These are phyloP conservation scores for Pestalotiopsis fici DNA, from an alignment of 2,329 filamentous ascomycete species.

Conservation along the genomic window DNA sequence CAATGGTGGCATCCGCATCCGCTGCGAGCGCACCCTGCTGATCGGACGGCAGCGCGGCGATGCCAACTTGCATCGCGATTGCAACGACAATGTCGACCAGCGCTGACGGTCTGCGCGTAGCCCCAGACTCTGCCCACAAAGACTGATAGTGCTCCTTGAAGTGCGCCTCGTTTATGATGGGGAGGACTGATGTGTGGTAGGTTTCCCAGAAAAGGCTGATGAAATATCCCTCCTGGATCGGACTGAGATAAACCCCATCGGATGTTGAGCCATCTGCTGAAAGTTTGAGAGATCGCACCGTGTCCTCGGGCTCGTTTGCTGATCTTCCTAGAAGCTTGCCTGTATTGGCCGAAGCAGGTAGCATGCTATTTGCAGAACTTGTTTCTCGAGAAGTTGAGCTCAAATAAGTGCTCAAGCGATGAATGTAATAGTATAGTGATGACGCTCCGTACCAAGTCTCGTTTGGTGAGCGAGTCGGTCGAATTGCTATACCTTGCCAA, in stretches of 20 bases:
- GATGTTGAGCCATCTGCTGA: background rate
- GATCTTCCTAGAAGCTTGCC: slow-evolving; percentile 19
- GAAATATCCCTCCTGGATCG: slow-evolving; percentile 15
- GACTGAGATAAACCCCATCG: slow-evolving; percentile 6
- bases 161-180: slow-evolving; percentile 14
- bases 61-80: slow-evolving; percentile 14
- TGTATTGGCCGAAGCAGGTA: slow-evolving; percentile 25
- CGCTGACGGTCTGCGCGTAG: slow-evolving; percentile 12
- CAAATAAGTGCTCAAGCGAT: slow-evolving; percentile 37
- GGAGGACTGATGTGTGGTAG: slow-evolving; percentile 16
- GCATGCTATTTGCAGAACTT: slow-evolving; percentile 28
- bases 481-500: slow-evolving; percentile 38
- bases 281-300: background rate
- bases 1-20: slow-evolving; percentile 9
- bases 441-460: slow-evolving; percentile 42
- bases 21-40: background rate
- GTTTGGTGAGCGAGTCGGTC: slow-evolving; percentile 32
- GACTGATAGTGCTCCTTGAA: slow-evolving; percentile 15
- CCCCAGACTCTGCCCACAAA: slow-evolving; percentile 3
- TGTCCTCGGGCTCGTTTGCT: slow-evolving; percentile 15
- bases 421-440: slow-evolving; percentile 43
- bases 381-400: slow-evolving; percentile 31
- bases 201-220: slow-evolving; percentile 18
- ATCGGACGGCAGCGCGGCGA: background rate
- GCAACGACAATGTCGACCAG: slow-evolving; percentile 18